Evolutionary conservation across 164 flowering plant genomes (phyloP).

Genomic region (Dillenia turbinata): DNA sequence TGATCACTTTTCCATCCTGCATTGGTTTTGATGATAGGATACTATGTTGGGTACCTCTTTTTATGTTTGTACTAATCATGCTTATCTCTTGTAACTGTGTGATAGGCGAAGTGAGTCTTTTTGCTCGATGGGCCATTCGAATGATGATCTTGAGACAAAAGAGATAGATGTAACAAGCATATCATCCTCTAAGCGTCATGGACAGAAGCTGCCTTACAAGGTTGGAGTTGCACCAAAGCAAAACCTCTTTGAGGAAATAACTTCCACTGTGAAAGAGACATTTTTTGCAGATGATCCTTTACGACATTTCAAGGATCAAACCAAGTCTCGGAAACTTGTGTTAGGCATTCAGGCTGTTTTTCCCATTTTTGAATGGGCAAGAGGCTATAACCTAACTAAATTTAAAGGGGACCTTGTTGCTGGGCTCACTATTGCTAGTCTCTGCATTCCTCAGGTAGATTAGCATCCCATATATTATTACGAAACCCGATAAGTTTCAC

Average conservation of each 20-base stretch:
- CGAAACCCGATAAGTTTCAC: not conserved
- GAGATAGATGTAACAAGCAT: slow-evolving; percentile 33
- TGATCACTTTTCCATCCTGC: not conserved
- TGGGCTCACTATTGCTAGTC: slow-evolving; percentile 85
- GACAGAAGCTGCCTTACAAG: slow-evolving; percentile 29
- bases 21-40: too few relatives aligned
- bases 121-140: slow-evolving; percentile 26
- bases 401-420: slow-evolving; percentile 70
- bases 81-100: slow-evolving; percentile 4
- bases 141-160: slow-evolving; percentile 24
- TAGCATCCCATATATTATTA: not conserved
- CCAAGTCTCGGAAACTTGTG: slow-evolving; percentile 45
- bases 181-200: slow-evolving; percentile 26
- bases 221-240: slow-evolving; percentile 63
- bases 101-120: slow-evolving; percentile 15
- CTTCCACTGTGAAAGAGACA: slow-evolving; percentile 46
- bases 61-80: slow-evolving; percentile 5
- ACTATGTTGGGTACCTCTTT: too few relatives aligned
- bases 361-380: slow-evolving; percentile 70
- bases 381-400: slow-evolving; percentile 42
- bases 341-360: slow-evolving; percentile 62
- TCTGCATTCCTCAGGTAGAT: slow-evolving; percentile 83
- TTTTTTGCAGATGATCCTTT: slow-evolving; percentile 77
- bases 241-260: slow-evolving; percentile 49
- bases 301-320: slow-evolving; percentile 64